These are phyloP conservation scores for Peronospora farinosa DNA, from an alignment of 352 stramenopile genomes.

Conservation along the genomic window DNA sequence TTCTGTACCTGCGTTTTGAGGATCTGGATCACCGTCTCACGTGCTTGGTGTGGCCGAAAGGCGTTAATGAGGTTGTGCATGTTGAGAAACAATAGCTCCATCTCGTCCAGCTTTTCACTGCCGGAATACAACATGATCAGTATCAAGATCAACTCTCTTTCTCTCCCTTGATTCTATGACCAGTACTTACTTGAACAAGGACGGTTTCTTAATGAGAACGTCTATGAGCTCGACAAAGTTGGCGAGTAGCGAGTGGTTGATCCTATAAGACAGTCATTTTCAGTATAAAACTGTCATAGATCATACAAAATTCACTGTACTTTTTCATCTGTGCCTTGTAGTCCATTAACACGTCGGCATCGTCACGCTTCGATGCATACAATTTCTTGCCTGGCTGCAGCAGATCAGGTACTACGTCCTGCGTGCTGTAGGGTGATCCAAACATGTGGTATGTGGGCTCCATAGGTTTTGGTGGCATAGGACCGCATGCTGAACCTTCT, in stretches of 20 bases:
- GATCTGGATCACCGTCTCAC: slow-evolving; percentile 81
- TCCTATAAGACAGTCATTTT: slow-evolving; percentile 22
- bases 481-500: slow-evolving; percentile 42
- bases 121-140: slow-evolving; percentile 3
- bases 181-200: slow-evolving; percentile 69
- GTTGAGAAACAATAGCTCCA: slow-evolving; percentile 84
- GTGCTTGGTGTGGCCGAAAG: slow-evolving; percentile 80
- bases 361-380: slow-evolving; percentile 30
- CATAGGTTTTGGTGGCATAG: slow-evolving; percentile 61
- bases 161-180: neutral
- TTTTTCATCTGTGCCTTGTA: slow-evolving; percentile 82
- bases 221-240: slow-evolving; percentile 84
- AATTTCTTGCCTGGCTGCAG: slow-evolving; percentile 59
- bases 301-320: slow-evolving; percentile 14
- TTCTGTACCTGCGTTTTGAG: slow-evolving; percentile 73
- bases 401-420: slow-evolving; percentile 74
- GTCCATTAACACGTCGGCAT: slow-evolving; percentile 30
- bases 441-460: slow-evolving; percentile 84
- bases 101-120: slow-evolving; percentile 78
- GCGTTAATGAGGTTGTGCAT: slow-evolving; percentile 88
- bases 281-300: neutral
- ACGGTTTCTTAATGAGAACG: slow-evolving; percentile 69
- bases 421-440: slow-evolving; percentile 73
- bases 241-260: slow-evolving; percentile 78
- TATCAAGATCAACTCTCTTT: neutral